A percentile compares a stretch with the other conserved stretches of the same genome.
These are phyloP conservation scores for Thermomucor indicae-seudaticae DNA, from an alignment of 371 early-diverging fungal genomes.

Conservation along the genomic window DNA sequence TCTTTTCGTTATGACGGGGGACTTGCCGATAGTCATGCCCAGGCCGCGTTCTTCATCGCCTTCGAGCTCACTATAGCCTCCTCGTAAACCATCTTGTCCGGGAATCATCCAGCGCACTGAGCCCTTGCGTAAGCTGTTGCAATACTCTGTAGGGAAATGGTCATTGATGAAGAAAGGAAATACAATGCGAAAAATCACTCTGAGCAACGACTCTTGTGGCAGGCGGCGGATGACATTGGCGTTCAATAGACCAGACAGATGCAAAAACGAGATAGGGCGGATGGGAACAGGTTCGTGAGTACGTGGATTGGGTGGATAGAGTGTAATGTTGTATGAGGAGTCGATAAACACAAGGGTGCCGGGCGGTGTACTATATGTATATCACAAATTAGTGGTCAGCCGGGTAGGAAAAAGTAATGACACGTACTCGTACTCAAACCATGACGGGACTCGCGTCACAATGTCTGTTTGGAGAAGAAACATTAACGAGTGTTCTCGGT, in stretches of 20 bases:
- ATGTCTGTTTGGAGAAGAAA: slow-evolving; percentile 21
- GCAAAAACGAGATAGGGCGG: slow-evolving; percentile 53
- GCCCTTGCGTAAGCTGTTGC: slow-evolving; percentile 36
- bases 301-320: slow-evolving; percentile 57
- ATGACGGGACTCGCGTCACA: slow-evolving; percentile 39
- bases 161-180: slow-evolving; percentile 60
- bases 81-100: not conserved
- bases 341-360: slow-evolving; percentile 60
- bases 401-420: not conserved
- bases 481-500: no score
- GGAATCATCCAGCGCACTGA: not conserved
- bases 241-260: slow-evolving; percentile 55
- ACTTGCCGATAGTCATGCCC: no score
- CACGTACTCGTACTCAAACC: slow-evolving; percentile 13
- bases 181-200: slow-evolving; percentile 46
- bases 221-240: slow-evolving; percentile 47
- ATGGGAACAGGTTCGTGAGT: slow-evolving; percentile 55
- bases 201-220: slow-evolving; percentile 42
- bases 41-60: not conserved
- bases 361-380: slow-evolving; percentile 46
- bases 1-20: no score
- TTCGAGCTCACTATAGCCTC: not conserved
- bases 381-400: not conserved
- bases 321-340: slow-evolving; percentile 43
- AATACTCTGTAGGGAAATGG: slow-evolving; percentile 57